Conservation (phyloP, 2,329 filamentous ascomycete genomes). For the Phialophora chinensis region DNA sequence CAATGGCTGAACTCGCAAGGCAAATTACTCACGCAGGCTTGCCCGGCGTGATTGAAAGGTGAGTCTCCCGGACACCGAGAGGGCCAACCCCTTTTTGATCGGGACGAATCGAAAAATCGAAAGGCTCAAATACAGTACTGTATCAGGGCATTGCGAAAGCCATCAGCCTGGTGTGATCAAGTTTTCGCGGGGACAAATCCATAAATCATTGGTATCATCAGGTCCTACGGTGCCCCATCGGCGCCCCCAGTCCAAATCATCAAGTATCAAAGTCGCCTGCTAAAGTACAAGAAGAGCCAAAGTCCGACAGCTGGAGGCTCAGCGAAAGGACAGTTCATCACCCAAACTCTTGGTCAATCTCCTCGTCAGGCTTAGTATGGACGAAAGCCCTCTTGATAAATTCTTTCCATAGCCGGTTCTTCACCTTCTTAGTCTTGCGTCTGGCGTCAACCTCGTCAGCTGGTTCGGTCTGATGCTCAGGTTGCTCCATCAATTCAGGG, state of each 20-base stretch:
- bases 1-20: too few species aligned
- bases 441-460: conserved; percentile 40
- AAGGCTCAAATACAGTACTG: neutral
- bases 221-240: neutral
- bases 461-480: conserved; percentile 7
- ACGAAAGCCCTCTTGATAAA: conserved; percentile 40
- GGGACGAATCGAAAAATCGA: neutral
- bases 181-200: neutral
- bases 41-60: too few species aligned
- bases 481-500: conserved; percentile 9
- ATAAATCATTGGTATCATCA: neutral
- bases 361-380: conserved; percentile 38
- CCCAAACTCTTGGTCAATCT: conserved; percentile 40
- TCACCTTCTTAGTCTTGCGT: conserved; percentile 44
- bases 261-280: conserved; percentile 1
- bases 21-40: too few species aligned
- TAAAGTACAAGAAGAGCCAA: neutral
- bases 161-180: neutral
- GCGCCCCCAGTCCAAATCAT: neutral
- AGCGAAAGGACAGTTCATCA: conserved; percentile 6
- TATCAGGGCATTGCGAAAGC: neutral
- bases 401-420: conserved; percentile 38
- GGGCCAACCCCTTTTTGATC: neutral
- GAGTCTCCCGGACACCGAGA: neutral
- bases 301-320: neutral